Evolutionary conservation across 2,329 filamentous ascomycete species (phyloP), one percentile per base, ranked within the genome.

Genomic region (Chaetomiaceae sp.): DNA sequence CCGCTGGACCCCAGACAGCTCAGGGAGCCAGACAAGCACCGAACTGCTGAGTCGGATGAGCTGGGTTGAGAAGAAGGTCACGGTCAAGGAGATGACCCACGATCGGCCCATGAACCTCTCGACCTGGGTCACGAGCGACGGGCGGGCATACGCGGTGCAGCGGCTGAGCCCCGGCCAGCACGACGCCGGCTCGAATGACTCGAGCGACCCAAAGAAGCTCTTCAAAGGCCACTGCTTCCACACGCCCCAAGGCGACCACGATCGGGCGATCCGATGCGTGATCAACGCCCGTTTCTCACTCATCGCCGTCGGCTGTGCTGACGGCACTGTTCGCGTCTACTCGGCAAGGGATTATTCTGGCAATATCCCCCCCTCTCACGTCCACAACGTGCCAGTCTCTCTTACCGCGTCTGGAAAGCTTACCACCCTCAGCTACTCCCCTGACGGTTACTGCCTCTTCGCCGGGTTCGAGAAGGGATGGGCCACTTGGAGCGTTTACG

Each of bases 401-500:
- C 70, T 76, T 4, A 72, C 78, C 17, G 79, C 82, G 15, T 85
- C 89, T 1, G 94, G 94, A 0, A 69, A 72, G 12, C 73, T 96
- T 47, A 90, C 82, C 2, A 87, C 84, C 27, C 71, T 99, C 60
- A 83, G 74, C 56, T 99, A 96, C 73, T 96, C 94, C 1, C 91
- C 92, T 0, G 94, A 99, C 68, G 94, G 94, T 17, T 96, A 97
- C 69, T 96, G 91, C 68, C 79, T 99, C 8, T 96, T 99, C 70
- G 91, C 88, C 39, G 94, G 92, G 1, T 97, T 92, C 65, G 86
- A 94, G 64, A 84, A 86, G 54, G 95, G 94, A 0, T 99, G 94
- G 94, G 87, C 89, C 4, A 92, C 85, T 43, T 99, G 92, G 92
- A 97, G 92, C 68, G 94, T 97, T 34, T 99, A 95, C 70, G 94